Evolutionary conservation across 208 protist species (phyloP), one percentile per base, ranked within the genome.

Genomic region (Porcisia hertigi): DNA sequence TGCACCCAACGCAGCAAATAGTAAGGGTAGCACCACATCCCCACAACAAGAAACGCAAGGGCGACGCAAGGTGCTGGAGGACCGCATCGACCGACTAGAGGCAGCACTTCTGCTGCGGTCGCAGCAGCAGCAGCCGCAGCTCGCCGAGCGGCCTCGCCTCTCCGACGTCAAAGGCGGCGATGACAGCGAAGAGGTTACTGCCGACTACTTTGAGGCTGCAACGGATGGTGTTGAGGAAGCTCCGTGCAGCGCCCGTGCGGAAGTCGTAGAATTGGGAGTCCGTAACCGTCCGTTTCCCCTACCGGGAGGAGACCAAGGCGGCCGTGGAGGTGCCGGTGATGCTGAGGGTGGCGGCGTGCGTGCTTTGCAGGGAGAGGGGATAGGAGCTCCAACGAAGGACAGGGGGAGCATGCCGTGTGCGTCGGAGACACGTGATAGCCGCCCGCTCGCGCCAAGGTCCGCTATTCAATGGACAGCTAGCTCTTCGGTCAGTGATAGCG

Each of bases 1-100:
- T 5, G 11, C 25, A 62, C 25, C 30, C 9, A 62, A 12, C 8
- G 25, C 66, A 58, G 25, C n/a, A 25, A 54, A 20, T 57, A 36
- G 39, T 20, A 45, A 34, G 63, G 14, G 23, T 30, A 6, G 52
- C 25, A 54, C 25, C 47, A 72, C 8, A 65, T 1, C 25, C 60
- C 18, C 18, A 65, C 60, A 36, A 53, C 64, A 36, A 43, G 43
- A 53, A 30, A 30, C 0, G 64, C 53, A n/a, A 55, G 70, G 71
- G n/a, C 69, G 60, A 36, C 62, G 60, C 2, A 55, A 67, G 20
- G 55, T 34, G 20, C 43, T 76, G 41, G 25, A 81, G 54, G 45
- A 57, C 16, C 76, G 76, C 20, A 67, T 81, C 43, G 69, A n/a
- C 18, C 23, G 34, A 4, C 71, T 75, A 41, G 70, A 70, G 36